Conservation (phyloP, 139 green algal species). For the Chlorella sp. region DNA sequence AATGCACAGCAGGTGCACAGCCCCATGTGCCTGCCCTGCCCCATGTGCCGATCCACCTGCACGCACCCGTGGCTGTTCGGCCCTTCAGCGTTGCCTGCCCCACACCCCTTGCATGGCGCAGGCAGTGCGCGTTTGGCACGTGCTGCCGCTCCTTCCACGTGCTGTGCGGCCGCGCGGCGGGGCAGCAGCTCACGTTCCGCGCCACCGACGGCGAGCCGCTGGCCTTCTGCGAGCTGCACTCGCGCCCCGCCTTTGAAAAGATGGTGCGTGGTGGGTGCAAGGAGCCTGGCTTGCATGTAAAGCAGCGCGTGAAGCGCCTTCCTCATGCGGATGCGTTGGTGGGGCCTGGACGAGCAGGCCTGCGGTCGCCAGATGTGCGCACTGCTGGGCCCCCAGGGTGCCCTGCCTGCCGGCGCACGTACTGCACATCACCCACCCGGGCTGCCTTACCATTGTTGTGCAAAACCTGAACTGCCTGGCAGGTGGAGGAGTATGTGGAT, state of each 20-base stretch:
- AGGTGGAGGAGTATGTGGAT: constrained; percentile 27
- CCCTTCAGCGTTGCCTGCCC: neutral
- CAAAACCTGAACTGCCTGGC: neutral
- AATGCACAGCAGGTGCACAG: too few species aligned
- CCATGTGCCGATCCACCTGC: neutral
- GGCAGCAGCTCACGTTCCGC: constrained; percentile 21
- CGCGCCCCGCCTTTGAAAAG: constrained; percentile 15
- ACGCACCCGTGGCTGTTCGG: too few species aligned
- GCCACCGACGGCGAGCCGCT: constrained; percentile 46
- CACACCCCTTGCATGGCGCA: constrained; percentile 5
- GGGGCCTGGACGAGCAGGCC: too few species aligned
- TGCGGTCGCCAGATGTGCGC: too few species aligned
- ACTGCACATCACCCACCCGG: neutral
- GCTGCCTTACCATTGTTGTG: too few species aligned
- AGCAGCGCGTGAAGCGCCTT: too few species aligned
- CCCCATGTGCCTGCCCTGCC: too few species aligned
- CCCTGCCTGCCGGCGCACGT: too few species aligned
- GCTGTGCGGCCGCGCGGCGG: constrained; percentile 37
- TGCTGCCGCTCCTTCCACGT: constrained; percentile 56
- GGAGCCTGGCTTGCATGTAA: too few species aligned
- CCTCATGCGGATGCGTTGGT: too few species aligned
- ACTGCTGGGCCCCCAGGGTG: too few species aligned
- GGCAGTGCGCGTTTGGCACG: constrained; percentile 47
- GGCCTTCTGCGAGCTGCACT: constrained; percentile 53
- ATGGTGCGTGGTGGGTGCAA: neutral